Evolutionary conservation across 225 moss, liverwort and hornwort genomes (phyloP).

Genomic region (Marchantia paleacea): DNA sequence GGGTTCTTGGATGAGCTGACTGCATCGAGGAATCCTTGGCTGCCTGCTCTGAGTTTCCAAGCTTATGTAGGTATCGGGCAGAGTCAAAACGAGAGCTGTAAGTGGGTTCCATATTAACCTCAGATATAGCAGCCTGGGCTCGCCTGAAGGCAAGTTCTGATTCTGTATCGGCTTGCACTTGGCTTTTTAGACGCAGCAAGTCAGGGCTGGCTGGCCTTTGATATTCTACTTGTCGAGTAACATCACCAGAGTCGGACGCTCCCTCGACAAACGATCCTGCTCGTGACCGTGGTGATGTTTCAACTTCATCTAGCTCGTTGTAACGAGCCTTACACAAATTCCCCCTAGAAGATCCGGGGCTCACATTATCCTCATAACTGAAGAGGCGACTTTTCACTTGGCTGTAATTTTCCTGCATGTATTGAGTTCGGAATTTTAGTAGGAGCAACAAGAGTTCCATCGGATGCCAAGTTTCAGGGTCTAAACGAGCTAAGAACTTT

Average conservation of each 20-base stretch:
- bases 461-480: too few relatives aligned
- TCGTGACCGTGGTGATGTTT: slow-evolving; percentile 18
- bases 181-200: slow-evolving; percentile 30
- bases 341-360: slow-evolving; percentile 38
- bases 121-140: slow-evolving; percentile 16
- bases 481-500: too few relatives aligned
- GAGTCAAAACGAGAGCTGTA: slow-evolving; percentile 41
- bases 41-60: slow-evolving; percentile 31
- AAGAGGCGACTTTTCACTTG: slow-evolving; percentile 59
- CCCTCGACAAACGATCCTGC: slow-evolving; percentile 19
- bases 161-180: slow-evolving; percentile 32
- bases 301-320: slow-evolving; percentile 22
- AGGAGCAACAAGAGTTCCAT: background rate
- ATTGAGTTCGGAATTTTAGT: background rate
- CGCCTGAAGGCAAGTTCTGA: slow-evolving; percentile 21
- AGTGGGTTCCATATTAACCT: slow-evolving; percentile 12
- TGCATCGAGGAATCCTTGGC: slow-evolving; percentile 3
- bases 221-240: slow-evolving; percentile 21
- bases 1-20: slow-evolving; percentile 31
- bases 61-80: slow-evolving; percentile 43
- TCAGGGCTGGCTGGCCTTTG: slow-evolving; percentile 39
- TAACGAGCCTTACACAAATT: slow-evolving; percentile 6
- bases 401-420: slow-evolving; percentile 50
- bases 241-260: slow-evolving; percentile 22
- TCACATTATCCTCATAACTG: slow-evolving; percentile 45